Conservation (phyloP, 2,329 filamentous ascomycete genomes). For the Venturia asperata region DNA sequence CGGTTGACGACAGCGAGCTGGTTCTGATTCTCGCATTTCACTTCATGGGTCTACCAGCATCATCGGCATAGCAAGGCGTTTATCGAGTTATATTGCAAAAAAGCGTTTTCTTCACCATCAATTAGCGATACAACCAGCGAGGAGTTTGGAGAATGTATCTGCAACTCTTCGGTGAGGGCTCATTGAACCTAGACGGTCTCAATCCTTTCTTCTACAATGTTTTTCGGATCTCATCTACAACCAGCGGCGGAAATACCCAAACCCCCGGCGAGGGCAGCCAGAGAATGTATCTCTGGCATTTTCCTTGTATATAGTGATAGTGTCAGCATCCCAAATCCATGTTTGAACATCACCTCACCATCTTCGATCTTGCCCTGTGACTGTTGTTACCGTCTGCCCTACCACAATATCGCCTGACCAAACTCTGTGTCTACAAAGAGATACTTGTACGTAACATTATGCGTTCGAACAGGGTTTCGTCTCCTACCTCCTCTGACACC, state of each 20-base stretch:
- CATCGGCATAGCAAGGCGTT: constrained; percentile 26
- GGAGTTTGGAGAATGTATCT: constrained; percentile 24
- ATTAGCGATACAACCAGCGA: constrained; percentile 29
- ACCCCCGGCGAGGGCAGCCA: constrained; percentile 28
- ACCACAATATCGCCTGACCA: not conserved
- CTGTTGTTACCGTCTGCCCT: not conserved
- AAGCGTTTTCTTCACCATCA: not conserved
- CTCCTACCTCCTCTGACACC: no score
- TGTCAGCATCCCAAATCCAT: not conserved
- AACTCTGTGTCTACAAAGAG: no score
- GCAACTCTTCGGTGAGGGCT: constrained; percentile 27
- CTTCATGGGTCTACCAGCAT: not conserved
- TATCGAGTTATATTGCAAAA: constrained; percentile 7
- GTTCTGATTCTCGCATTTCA: constrained; percentile 31
- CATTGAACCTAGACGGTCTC: constrained; percentile 13
- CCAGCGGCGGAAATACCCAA: constrained; percentile 33
- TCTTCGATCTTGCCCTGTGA: not conserved
- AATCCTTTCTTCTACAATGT: not conserved
- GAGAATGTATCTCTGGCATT: constrained; percentile 15
- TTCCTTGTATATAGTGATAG: not conserved
- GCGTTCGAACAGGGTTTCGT: not conserved
- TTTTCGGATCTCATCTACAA: constrained; percentile 24
- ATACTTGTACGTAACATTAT: not conserved
- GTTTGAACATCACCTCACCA: not conserved
- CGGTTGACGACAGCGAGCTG: constrained; percentile 27